phyloP scores from a whole-genome alignment of 1,284 basidiomycete genomes.

The Cystobasidium pallidum region DNA sequence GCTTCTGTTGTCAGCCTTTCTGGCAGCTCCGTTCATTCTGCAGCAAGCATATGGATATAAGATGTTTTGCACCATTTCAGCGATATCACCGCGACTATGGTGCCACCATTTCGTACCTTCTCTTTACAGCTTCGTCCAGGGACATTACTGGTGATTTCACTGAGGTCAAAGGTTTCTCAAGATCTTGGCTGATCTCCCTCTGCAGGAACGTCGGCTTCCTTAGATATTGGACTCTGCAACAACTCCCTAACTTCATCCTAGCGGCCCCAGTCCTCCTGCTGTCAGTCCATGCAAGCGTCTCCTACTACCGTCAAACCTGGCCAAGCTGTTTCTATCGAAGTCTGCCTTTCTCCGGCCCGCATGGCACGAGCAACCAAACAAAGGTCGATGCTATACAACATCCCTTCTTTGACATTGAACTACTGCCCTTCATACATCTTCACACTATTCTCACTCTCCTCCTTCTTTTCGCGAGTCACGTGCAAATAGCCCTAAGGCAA shows the following conservation, averaged over 20 bases:
- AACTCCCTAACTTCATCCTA: constrained; percentile 85
- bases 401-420: constrained; percentile 56
- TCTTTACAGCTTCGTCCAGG: constrained; percentile 82
- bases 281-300: constrained; percentile 46
- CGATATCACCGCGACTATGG: constrained; percentile 62
- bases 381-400: background rate
- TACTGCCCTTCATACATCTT: constrained; percentile 59
- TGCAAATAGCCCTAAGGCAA: constrained; percentile 84
- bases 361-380: too few relatives aligned
- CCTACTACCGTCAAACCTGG: constrained; percentile 46
- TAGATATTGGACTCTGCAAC: constrained; percentile 79
- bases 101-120: constrained; percentile 67
- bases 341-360: constrained; percentile 34
- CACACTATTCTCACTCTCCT: constrained; percentile 62
- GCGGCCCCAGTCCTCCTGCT: constrained; percentile 65
- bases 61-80: constrained; percentile 64
- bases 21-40: constrained; percentile 68
- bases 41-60: constrained; percentile 71
- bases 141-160: constrained; percentile 69
- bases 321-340: background rate
- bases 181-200: background rate
- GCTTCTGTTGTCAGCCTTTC: constrained; percentile 59
- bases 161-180: background rate
- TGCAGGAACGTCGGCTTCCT: constrained; percentile 75
- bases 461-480: constrained; percentile 79